phyloP scores from a whole-genome alignment of 2,329 filamentous ascomycete species.

The Rhynchosporium secalis region DNA sequence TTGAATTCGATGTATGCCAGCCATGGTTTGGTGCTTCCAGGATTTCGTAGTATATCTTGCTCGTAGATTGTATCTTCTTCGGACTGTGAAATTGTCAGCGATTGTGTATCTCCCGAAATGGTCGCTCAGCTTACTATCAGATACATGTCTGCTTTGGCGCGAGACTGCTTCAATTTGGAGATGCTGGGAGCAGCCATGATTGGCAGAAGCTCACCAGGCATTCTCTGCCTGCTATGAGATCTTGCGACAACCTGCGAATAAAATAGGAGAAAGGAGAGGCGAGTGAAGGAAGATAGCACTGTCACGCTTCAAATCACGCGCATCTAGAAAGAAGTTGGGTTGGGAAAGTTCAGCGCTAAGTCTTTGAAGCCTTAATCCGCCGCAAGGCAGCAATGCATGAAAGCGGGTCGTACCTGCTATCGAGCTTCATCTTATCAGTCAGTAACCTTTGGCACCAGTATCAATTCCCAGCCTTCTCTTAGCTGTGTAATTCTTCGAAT shows the following conservation, averaged over 20 bases:
- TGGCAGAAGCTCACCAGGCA: conserved; percentile 42
- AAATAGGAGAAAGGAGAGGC: conserved; percentile 21
- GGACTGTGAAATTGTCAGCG: conserved; percentile 51
- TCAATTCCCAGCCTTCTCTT: neutral
- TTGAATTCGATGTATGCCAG: conserved; percentile 93
- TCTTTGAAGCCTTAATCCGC: conserved; percentile 19
- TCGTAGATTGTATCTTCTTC: conserved; percentile 95
- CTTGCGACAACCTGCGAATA: conserved; percentile 30
- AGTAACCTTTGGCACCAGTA: neutral
- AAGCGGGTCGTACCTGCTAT: conserved; percentile 27
- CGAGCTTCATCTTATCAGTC: conserved; percentile 30
- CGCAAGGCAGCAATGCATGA: conserved; percentile 9
- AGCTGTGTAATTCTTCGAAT: neutral
- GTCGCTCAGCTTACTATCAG: conserved; percentile 38
- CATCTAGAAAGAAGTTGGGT: conserved; percentile 24
- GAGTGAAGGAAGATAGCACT: conserved; percentile 22
- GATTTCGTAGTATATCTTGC: conserved; percentile 87
- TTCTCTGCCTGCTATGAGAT: conserved; percentile 36
- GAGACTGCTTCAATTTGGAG: conserved; percentile 36
- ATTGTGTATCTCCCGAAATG: neutral
- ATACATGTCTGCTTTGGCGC: conserved; percentile 40
- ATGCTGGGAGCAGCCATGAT: conserved; percentile 39
- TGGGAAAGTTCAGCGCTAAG: conserved; percentile 14
- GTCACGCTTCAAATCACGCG: conserved; percentile 27
- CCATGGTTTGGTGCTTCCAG: conserved; percentile 88